A percentile compares a stretch with the other conserved stretches of the same genome.
Evolutionary conservation across 306 rosid species (phyloP).

Genomic region (Acacia confusa): DNA sequence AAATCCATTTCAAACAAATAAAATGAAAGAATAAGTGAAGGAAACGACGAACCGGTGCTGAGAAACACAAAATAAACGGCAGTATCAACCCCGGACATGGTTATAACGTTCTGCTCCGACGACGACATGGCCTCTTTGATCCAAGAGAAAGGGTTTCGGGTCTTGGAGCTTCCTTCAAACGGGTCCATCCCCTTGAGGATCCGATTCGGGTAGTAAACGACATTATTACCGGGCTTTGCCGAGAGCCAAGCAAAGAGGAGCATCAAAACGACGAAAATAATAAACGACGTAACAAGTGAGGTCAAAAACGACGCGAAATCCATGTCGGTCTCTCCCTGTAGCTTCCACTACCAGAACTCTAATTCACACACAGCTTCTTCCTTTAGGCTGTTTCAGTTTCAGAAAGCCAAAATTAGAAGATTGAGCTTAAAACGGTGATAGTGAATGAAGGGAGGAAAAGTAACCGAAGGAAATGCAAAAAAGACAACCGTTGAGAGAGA

Average conservation of each 20-base stretch:
- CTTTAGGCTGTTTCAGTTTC: not conserved
- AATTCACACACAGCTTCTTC: not conserved
- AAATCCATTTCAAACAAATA: not conserved
- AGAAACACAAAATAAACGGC: conserved; percentile 92
- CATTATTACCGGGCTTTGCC: conserved; percentile 69
- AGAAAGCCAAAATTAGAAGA: not conserved
- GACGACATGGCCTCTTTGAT: conserved; percentile 69
- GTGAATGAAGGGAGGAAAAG: not conserved
- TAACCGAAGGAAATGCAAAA: not conserved
- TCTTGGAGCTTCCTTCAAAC: conserved; percentile 46
- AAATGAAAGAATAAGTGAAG: not conserved
- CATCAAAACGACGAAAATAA: conserved; percentile 68
- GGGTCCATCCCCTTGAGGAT: conserved; percentile 80
- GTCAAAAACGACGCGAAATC: conserved; percentile 77
- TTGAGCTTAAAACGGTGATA: not conserved
- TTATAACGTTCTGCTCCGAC: conserved; percentile 64
- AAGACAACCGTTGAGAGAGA: not conserved
- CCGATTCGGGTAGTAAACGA: conserved; percentile 83
- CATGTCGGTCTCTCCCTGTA: conserved; percentile 49
- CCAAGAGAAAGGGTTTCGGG: conserved; percentile 83
- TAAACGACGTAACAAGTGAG: conserved; percentile 81
- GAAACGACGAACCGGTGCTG: conserved; percentile 60
- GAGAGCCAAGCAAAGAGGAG: conserved; percentile 61
- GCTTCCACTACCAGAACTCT: not conserved
- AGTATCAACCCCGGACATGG: conserved; percentile 82